Evolutionary conservation across 495 filamentous ascomycete genomes (phyloP).

Genomic region (Aspergillus olivimuriae): DNA sequence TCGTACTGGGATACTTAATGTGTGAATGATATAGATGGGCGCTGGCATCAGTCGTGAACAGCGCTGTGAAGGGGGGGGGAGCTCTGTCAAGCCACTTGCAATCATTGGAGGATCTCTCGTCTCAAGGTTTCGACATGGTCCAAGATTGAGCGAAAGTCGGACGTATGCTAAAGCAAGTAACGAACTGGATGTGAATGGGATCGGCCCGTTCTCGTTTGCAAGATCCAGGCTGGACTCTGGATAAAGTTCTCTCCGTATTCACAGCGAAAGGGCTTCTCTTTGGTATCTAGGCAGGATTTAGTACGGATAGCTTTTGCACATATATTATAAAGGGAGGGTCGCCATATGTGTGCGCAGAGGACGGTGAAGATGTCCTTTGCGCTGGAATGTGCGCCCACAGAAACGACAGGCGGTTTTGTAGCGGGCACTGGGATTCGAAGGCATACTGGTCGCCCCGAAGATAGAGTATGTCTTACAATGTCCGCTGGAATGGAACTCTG

Average conservation of each 20-base stretch:
- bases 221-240: constrained; percentile 30
- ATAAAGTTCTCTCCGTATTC: constrained; percentile 4
- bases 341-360: background rate
- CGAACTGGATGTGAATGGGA: constrained; percentile 34
- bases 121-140: constrained; percentile 23
- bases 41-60: constrained; percentile 22
- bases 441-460: no score
- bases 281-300: constrained; percentile 3
- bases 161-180: constrained; percentile 32
- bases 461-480: no score
- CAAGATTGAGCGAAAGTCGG: constrained; percentile 24
- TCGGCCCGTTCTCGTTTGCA: constrained; percentile 25
- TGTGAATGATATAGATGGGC: constrained; percentile 31
- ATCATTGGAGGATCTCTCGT: constrained; percentile 16
- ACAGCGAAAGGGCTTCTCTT: constrained; percentile 8
- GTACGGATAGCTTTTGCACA: background rate
- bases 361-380: constrained; percentile 1
- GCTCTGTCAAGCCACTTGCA: constrained; percentile 8
- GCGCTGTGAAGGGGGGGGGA: constrained; percentile 6
- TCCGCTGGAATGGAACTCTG: no score
- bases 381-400: background rate
- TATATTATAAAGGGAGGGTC: background rate
- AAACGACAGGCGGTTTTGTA: background rate
- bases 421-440: no score
- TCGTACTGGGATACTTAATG: constrained; percentile 33